Base-by-base conservation (phyloP, 768 basidiomycete species). In the Xerocomellus chrysenteron region DNA sequence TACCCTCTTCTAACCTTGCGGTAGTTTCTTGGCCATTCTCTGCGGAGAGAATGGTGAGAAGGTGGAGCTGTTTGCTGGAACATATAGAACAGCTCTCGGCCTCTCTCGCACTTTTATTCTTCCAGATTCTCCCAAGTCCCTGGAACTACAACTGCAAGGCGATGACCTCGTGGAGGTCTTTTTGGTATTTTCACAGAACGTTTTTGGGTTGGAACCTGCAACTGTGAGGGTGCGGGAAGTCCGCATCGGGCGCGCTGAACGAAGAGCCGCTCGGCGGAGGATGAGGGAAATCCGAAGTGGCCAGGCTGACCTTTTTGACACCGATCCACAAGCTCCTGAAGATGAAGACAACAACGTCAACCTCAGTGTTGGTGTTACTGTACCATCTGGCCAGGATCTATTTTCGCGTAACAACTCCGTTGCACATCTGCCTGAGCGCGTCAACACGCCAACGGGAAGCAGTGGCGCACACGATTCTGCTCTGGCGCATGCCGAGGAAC, bases 201-300 rank as follows among this genome's bases (percentile, higher is more conserved):
- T 95, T 30, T 95, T 95, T 66, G 93, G 94, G 12, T 74, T 95
- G 37, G 93, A 95, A 68, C 93, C 93, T 11, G 92, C 92, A 2
- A 96, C 94, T 1, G 93, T 96, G 19, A 83, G 93, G 28, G 93
- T 96, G n/a, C 85, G 93, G 5, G 94, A 96, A 71, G 93, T 96
- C 24, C 81, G 94, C 35, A 92, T 95, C 43, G 93, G 91, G 8
- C 84, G 93, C 5, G 90, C 90, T 2, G 94, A 94, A 70, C 81
- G 93, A 33, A 75, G 94, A 56, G 92, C 92, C 12, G 90, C 92
- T 21, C 79, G 93, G 35, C 80, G 94, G 54, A 80, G 92, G 50
- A 85, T 88, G 14, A 82, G 92, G 35, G 89, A 88, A 67, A 80
- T 79, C 36, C 78, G 85, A 51, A 66, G 67, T 44, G 75, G 78